Percentiles rank a stretch among this genome's conserved stretches.
phyloP scores from a whole-genome alignment of 2,329 filamentous ascomycete species.

The Neopestalotiopsis clavispora region DNA sequence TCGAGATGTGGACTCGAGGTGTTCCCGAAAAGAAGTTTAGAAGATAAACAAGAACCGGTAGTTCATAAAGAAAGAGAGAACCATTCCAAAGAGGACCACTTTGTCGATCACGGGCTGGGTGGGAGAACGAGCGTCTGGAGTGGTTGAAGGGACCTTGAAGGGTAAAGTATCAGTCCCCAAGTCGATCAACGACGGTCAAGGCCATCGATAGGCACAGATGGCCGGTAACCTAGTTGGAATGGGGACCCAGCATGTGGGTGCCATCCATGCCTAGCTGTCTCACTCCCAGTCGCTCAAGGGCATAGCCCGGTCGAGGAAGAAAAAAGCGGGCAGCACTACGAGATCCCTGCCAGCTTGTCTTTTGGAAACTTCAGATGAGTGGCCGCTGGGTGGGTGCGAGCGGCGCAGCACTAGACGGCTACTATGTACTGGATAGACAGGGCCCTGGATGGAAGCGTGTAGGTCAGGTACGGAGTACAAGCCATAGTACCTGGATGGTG shows the following conservation, averaged over 20 bases:
- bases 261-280: slow-evolving; percentile 53
- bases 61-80: slow-evolving; percentile 39
- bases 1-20: slow-evolving; percentile 30
- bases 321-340: slow-evolving; percentile 11
- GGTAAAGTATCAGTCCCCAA: slow-evolving; percentile 18
- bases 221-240: slow-evolving; percentile 39
- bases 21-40: slow-evolving; percentile 38
- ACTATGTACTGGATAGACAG: neutral
- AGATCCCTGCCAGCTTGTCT: slow-evolving; percentile 17
- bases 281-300: slow-evolving; percentile 41
- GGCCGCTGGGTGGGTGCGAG: slow-evolving; percentile 10
- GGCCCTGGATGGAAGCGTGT: neutral
- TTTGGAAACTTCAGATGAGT: slow-evolving; percentile 20
- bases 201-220: slow-evolving; percentile 42
- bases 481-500: neutral
- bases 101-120: slow-evolving; percentile 40
- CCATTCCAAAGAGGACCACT: slow-evolving; percentile 28
- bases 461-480: neutral
- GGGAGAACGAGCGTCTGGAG: slow-evolving; percentile 36
- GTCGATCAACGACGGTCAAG: slow-evolving; percentile 47
- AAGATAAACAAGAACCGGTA: slow-evolving; percentile 39
- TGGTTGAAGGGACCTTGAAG: slow-evolving; percentile 32
- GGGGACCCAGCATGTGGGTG: slow-evolving; percentile 34
- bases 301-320: slow-evolving; percentile 21
- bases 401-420: slow-evolving; percentile 18